Evolutionary conservation across 2,329 filamentous ascomycete genomes (phyloP), one percentile per base, ranked within the genome.

Genomic region (Calonectria pauciramosa): DNA sequence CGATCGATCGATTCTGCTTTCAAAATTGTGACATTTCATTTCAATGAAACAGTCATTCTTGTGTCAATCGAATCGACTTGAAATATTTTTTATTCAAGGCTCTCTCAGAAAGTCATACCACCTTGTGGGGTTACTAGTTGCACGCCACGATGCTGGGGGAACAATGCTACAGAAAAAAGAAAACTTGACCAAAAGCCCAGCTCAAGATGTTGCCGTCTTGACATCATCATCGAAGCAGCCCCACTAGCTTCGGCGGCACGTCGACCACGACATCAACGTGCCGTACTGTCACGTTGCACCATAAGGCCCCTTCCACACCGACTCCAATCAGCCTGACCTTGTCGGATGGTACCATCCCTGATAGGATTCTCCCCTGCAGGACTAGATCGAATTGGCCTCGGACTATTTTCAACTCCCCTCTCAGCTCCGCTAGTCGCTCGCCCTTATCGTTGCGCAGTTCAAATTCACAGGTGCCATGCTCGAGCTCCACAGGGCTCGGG

Each of bases 401-500:
- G 47, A 77, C 75, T 32, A 85, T 82, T 38, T 76, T 79, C 64
- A 86, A 56, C 4, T 78, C 71, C 2, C 83, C 84, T 66, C 75
- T 80, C 51, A 85, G 67, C 56, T 78, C 73, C 36, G 81, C 82
- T 41, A 84, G 49, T 11, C 75, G 71, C 47, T 81, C 74, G n/a
- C 79, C 79, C 26, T 76, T 73, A 30, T 76, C 74, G 47, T 81
- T 82, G 49, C 79, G 77, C 30, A 86, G 75, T 72, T 84, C 82
- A 34, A 86, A 85, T 23, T 77, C 70, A 68, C 82, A 82, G 20
- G 70, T 51, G 3, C 82, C 84, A 66, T 82, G 78, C 34, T 83
- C 79, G 8, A 86, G 79, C 72, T 84, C 83, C 38, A 85, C 77
- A 5, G 81, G 79, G 23, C 83, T 83, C 14, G 78, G 77, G 74